Evolutionary conservation across 345 rosid genomes (phyloP).

Genomic region (Chamaenerion angustifolium): DNA sequence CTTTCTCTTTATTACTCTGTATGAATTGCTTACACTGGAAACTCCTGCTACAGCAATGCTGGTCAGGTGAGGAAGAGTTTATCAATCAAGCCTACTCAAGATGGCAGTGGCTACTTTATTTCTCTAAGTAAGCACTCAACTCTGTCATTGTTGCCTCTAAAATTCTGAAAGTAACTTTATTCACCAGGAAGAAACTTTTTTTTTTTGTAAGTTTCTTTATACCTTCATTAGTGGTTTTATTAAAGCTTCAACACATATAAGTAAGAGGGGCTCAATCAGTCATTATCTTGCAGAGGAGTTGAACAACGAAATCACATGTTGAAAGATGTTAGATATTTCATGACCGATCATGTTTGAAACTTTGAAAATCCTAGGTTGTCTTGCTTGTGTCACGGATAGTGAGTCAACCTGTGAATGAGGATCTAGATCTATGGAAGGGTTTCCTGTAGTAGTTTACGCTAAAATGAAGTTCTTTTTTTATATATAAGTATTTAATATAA

Average conservation of each 20-base stretch:
- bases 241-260: not conserved
- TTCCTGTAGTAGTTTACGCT: no score
- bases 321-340: no score
- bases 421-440: no score
- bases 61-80: conserved; percentile 93
- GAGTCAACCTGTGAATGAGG: no score
- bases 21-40: conserved; percentile 1
- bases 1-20: not conserved
- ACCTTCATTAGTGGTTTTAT: not conserved
- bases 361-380: no score
- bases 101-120: conserved; percentile 58
- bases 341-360: no score
- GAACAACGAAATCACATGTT: no score
- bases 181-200: no score
- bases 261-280: not conserved
- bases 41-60: conserved; percentile 48
- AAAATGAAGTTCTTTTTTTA: not conserved
- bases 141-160: conserved; percentile 3
- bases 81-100: conserved; percentile 47
- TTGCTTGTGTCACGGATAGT: no score
- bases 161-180: not conserved
- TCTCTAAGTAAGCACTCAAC: conserved; percentile 50
- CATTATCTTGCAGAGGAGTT: no score
- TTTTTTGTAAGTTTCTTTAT: no score
- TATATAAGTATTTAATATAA: no score